Conservation (phyloP, 176 grass and related monocot genomes). For the Aechmea fasciata region DNA sequence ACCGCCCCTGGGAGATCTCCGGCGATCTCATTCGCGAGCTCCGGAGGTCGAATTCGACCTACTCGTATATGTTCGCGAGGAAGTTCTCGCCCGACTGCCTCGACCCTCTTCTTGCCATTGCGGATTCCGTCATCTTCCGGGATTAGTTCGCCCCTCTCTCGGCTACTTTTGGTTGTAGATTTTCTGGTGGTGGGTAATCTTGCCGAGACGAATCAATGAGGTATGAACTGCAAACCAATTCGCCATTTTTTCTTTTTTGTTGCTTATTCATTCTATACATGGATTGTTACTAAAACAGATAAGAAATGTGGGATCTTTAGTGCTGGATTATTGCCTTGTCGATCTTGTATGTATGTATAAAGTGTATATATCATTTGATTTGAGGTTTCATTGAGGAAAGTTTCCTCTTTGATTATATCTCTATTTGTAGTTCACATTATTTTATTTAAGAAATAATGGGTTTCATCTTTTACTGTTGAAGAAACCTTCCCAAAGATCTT, state of each 20-base stretch:
- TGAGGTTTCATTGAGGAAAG: neutral
- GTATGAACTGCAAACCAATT: neutral
- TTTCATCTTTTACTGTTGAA: neutral
- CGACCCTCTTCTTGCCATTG: conserved; percentile 52
- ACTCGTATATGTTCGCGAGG: conserved; percentile 73
- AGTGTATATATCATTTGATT: neutral
- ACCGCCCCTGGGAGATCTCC: conserved; percentile 52
- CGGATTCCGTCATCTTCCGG: conserved; percentile 58
- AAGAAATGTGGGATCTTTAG: neutral
- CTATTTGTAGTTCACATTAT: neutral
- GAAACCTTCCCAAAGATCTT: no score
- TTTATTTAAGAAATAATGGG: neutral
- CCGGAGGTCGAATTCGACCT: conserved; percentile 75
- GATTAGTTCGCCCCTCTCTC: conserved; percentile 31
- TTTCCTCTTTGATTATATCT: neutral
- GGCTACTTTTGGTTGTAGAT: conserved; percentile 19
- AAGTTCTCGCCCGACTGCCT: conserved; percentile 60
- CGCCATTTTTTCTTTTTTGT: neutral
- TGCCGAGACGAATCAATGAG: conserved; percentile 11
- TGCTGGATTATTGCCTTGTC: neutral
- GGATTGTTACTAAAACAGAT: neutral
- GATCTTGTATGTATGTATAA: neutral
- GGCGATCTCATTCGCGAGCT: conserved; percentile 50
- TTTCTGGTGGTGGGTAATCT: neutral
- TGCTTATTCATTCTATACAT: neutral